phyloP scores from a whole-genome alignment of 1,284 basidiomycete species.

The Cutaneotrichosporon dermatis region DNA sequence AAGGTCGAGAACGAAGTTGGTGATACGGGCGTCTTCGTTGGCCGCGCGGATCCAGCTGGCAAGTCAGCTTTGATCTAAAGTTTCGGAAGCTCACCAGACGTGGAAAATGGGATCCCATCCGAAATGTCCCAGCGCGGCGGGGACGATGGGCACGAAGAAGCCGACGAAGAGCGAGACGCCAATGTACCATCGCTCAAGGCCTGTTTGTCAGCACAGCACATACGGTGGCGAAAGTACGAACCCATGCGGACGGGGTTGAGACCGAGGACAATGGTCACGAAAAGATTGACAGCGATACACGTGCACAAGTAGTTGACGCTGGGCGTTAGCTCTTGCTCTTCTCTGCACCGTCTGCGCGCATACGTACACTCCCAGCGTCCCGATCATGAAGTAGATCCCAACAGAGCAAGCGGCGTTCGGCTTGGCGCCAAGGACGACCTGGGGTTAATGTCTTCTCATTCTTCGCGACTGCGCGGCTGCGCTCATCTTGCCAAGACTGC shows the following conservation, averaged over 20 bases:
- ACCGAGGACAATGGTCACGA: slow-evolving; percentile 33
- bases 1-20: slow-evolving; percentile 28
- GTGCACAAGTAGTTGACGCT: slow-evolving; percentile 40
- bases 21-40: slow-evolving; percentile 11
- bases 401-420: slow-evolving; percentile 19
- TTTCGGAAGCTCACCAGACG: slow-evolving; percentile 10
- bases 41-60: slow-evolving; percentile 18
- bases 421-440: slow-evolving; percentile 2
- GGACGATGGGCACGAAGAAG: slow-evolving; percentile 21
- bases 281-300: slow-evolving; percentile 37
- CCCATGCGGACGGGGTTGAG: slow-evolving; percentile 27
- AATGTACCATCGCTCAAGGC: slow-evolving; percentile 22
- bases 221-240: not conserved
- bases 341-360: too few relatives aligned
- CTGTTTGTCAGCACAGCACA: not conserved
- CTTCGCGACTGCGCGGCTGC: too few relatives aligned
- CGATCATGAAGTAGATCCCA: slow-evolving; percentile 33
- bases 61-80: not conserved
- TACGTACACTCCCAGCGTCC: slow-evolving; percentile 30
- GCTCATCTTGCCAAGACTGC: too few relatives aligned
- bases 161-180: slow-evolving; percentile 22
- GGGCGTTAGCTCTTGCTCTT: not conserved
- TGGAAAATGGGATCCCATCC: slow-evolving; percentile 19
- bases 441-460: too few relatives aligned
- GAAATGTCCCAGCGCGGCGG: slow-evolving; percentile 24